A percentile compares a stretch with the other conserved stretches of the same genome.
These are phyloP conservation scores for Podila epigama DNA, from an alignment of 192 early-diverging fungal species.

Conservation along the genomic window DNA sequence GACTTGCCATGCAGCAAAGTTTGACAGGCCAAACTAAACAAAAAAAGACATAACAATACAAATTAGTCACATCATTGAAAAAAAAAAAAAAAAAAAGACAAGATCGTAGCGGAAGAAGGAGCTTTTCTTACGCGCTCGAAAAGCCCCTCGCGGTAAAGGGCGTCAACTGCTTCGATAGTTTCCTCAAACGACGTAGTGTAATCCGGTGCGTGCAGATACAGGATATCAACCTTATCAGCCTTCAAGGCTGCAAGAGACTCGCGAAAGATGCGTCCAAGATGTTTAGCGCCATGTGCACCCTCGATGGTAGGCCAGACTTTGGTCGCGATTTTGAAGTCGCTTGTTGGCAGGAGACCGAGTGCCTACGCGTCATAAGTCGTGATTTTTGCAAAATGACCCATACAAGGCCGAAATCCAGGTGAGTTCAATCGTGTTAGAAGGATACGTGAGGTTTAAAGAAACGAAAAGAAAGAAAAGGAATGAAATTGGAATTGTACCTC, in stretches of 20 bases:
- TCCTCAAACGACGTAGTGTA: slow-evolving; percentile 59
- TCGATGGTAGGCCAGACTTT: slow-evolving; percentile 60
- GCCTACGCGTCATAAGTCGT: too few relatives aligned
- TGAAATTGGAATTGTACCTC: background rate
- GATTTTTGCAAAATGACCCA: too few relatives aligned
- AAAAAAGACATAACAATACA: background rate
- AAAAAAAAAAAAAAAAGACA: slow-evolving; percentile 12
- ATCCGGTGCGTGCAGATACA: slow-evolving; percentile 72
- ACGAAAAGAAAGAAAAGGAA: background rate
- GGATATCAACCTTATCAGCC: slow-evolving; percentile 61
- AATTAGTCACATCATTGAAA: background rate
- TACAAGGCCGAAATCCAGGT: too few relatives aligned
- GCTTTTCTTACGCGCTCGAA: slow-evolving; percentile 57
- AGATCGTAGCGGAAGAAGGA: too few relatives aligned
- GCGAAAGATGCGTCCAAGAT: slow-evolving; percentile 25
- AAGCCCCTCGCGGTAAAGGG: slow-evolving; percentile 62
- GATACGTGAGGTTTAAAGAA: background rate
- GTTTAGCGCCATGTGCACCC: slow-evolving; percentile 52
- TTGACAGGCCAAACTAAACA: slow-evolving; percentile 53
- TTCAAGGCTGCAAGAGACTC: slow-evolving; percentile 61
- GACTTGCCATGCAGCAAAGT: slow-evolving; percentile 51
- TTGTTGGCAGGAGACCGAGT: slow-evolving; percentile 14
- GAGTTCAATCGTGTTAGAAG: slow-evolving; percentile 3
- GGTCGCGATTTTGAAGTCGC: slow-evolving; percentile 57
- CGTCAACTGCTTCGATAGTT: slow-evolving; percentile 63